phyloP scores from a whole-genome alignment of 805 yeast species.

The Candida pseudoglaebosa region DNA sequence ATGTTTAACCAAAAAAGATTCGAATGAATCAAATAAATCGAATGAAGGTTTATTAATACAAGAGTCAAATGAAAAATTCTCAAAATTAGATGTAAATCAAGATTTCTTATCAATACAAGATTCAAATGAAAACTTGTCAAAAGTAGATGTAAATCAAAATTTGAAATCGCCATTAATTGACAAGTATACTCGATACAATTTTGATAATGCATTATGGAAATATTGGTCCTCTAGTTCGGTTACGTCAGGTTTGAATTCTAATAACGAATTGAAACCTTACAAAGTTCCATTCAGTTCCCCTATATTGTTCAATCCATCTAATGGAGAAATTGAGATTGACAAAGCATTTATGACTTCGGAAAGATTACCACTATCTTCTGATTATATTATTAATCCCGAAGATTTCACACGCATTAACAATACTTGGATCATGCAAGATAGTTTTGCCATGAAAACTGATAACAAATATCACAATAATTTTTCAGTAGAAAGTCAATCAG shows the following conservation, averaged over 20 bases:
- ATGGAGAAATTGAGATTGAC: constrained; percentile 14
- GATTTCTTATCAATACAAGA: too few species aligned
- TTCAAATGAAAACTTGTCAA: too few species aligned
- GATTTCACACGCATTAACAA: neutral
- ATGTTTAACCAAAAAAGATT: too few species aligned
- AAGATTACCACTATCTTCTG: constrained; percentile 6
- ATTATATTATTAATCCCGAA: constrained; percentile 3
- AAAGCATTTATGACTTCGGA: constrained; percentile 20
- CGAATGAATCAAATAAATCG: too few species aligned
- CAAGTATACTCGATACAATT: constrained; percentile 1
- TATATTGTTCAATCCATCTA: constrained; percentile 1
- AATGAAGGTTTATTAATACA: too few species aligned
- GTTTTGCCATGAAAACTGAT: too few species aligned
- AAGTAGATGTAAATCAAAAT: too few species aligned
- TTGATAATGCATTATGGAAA: constrained; percentile 4
- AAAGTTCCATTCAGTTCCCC: constrained; percentile 14
- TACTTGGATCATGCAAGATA: neutral
- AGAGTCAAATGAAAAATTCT: too few species aligned
- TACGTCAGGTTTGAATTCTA: neutral
- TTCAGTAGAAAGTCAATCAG: neutral
- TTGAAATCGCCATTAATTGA: neutral
- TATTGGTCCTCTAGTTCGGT: neutral
- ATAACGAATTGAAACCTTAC: neutral
- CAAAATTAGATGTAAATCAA: too few species aligned
- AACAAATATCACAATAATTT: too few species aligned